phyloP scores from a whole-genome alignment of 2,329 filamentous ascomycete species.

The Fusarium sp. region DNA sequence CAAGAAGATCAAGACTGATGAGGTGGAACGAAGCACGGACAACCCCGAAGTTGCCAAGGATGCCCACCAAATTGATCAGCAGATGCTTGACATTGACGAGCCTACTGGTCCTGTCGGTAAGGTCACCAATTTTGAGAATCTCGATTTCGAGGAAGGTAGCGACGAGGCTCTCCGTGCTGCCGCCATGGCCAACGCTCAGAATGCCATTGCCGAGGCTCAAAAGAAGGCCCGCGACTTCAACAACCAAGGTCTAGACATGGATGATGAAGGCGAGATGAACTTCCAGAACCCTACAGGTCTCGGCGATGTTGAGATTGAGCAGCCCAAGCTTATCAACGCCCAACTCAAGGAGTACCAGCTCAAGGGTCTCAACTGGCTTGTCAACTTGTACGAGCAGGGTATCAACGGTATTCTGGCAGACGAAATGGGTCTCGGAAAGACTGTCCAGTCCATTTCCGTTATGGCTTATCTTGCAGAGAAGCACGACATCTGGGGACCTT shows the following conservation, averaged over 20 bases:
- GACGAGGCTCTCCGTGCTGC: conserved; percentile 83
- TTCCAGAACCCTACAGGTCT: conserved; percentile 98
- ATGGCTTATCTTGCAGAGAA: conserved; percentile 98
- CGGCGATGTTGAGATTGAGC: conserved; percentile 91
- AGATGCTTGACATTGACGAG: conserved; percentile 62
- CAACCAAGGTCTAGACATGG: conserved; percentile 74
- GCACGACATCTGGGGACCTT: conserved; percentile 98
- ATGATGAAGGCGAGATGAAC: conserved; percentile 98
- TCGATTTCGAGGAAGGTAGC: conserved; percentile 96
- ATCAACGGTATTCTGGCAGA: conserved; percentile 99
- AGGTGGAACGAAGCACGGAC: conserved; percentile 90
- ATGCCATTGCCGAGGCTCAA: conserved; percentile 93
- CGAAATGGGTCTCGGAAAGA: conserved; percentile 99
- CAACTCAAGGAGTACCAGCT: conserved; percentile 98
- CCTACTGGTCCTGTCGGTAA: conserved; percentile 69
- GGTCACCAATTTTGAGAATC: conserved; percentile 92
- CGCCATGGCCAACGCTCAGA: conserved; percentile 95
- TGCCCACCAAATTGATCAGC: conserved; percentile 54
- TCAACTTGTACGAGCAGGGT: conserved; percentile 98
- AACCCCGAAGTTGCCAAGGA: conserved; percentile 76
- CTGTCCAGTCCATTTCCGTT: conserved; percentile 97
- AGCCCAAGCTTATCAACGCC: conserved; percentile 91
- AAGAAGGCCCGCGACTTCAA: conserved; percentile 95
- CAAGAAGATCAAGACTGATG: conserved; percentile 98
- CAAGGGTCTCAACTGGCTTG: conserved; percentile 99